Evolutionary conservation across 176 grass and related monocot species (phyloP).

Genomic region (Eleusine indica): DNA sequence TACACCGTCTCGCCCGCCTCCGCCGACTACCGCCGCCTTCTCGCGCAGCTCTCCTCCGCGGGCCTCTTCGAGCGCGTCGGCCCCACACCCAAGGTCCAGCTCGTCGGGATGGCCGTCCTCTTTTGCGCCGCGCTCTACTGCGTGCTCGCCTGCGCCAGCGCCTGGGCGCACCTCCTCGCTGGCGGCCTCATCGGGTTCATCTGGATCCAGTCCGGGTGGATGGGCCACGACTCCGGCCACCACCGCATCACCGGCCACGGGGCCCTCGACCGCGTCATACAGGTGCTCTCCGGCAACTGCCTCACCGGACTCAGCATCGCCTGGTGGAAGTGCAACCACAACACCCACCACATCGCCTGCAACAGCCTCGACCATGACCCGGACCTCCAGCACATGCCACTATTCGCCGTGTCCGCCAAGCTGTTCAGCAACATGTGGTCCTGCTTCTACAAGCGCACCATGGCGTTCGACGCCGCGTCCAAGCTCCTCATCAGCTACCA

Average conservation of each 20-base stretch:
- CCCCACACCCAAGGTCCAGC: conserved; percentile 25
- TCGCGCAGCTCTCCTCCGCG: conserved; percentile 44
- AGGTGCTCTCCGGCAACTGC: conserved; percentile 82
- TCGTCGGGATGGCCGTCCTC: conserved; percentile 35
- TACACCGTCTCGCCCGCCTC: conserved; percentile 61
- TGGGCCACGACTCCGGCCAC: conserved; percentile 93
- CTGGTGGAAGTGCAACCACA: conserved; percentile 99
- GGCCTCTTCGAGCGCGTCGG: conserved; percentile 64
- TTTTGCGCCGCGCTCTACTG: conserved; percentile 41
- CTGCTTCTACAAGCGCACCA: conserved; percentile 63
- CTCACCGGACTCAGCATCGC: conserved; percentile 89
- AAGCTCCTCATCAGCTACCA: conserved; percentile 88
- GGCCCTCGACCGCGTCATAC: conserved; percentile 52
- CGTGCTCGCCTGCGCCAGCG: conserved; percentile 27
- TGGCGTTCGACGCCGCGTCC: conserved; percentile 60
- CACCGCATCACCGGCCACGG: conserved; percentile 53
- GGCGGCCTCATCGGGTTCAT: conserved; percentile 61
- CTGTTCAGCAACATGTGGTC: conserved; percentile 73
- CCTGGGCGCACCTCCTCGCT: conserved; percentile 42
- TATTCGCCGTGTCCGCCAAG: conserved; percentile 80
- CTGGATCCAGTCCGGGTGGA: conserved; percentile 88
- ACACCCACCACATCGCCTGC: conserved; percentile 90
- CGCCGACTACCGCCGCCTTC: conserved; percentile 62
- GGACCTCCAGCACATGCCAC: conserved; percentile 93
- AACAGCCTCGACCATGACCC: conserved; percentile 96